Percentiles rank a stretch among this genome's conserved stretches.
phyloP scores from a whole-genome alignment of 2,329 filamentous ascomycete species.

The Chalara sp. region DNA sequence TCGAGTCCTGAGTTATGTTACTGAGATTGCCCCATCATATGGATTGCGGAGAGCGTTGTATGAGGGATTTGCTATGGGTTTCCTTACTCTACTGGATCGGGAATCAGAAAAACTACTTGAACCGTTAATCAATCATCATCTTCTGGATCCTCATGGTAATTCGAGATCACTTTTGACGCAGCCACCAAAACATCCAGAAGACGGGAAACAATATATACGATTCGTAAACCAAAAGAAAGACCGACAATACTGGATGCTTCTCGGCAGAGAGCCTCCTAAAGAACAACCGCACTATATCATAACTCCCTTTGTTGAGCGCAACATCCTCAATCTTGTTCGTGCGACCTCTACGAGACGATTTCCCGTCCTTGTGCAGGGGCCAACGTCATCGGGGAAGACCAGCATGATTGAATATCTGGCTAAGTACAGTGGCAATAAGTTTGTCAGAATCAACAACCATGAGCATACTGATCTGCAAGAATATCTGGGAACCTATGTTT shows the following conservation, averaged over 20 bases:
- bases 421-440: slow-evolving; percentile 93
- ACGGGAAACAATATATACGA: slow-evolving; percentile 72
- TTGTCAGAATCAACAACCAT: slow-evolving; percentile 98
- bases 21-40: slow-evolving; percentile 76
- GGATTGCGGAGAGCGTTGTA: slow-evolving; percentile 79
- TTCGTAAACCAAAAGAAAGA: slow-evolving; percentile 60
- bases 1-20: slow-evolving; percentile 80
- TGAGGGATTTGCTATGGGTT: slow-evolving; percentile 98
- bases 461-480: slow-evolving; percentile 98
- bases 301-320: slow-evolving; percentile 89
- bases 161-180: slow-evolving; percentile 69
- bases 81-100: slow-evolving; percentile 79
- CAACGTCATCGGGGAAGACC: slow-evolving; percentile 95
- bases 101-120: slow-evolving; percentile 74
- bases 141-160: slow-evolving; percentile 66
- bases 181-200: slow-evolving; percentile 68
- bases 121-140: slow-evolving; percentile 72
- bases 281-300: slow-evolving; percentile 90
- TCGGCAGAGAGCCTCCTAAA: slow-evolving; percentile 59
- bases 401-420: slow-evolving; percentile 99
- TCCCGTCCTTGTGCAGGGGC: slow-evolving; percentile 91
- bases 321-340: slow-evolving; percentile 87
- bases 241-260: slow-evolving; percentile 83
- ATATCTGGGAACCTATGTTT: slow-evolving; percentile 91
- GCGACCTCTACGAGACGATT: slow-evolving; percentile 89